Conservation (phyloP, 2,329 filamentous ascomycete species). For the Penicillium glabrum region DNA sequence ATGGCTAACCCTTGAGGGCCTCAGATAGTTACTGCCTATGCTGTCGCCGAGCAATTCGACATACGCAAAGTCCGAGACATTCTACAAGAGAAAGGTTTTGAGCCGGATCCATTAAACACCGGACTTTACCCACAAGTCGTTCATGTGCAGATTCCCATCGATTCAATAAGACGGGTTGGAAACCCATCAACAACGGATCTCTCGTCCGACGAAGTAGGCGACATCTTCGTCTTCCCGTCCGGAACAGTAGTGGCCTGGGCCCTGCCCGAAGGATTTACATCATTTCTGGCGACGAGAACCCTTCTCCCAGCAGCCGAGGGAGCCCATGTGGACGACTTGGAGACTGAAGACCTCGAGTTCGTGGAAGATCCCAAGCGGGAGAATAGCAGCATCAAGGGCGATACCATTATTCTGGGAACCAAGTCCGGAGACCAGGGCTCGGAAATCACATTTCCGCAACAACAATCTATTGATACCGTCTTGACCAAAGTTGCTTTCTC, state of each 20-base stretch:
- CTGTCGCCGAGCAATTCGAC: conserved; percentile 67
- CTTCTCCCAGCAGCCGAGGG: conserved; percentile 75
- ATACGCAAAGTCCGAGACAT: conserved; percentile 58
- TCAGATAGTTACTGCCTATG: conserved; percentile 62
- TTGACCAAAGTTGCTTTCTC: conserved; percentile 96
- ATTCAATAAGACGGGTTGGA: conserved; percentile 45
- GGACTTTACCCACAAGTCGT: conserved; percentile 66
- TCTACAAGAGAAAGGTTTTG: conserved; percentile 59
- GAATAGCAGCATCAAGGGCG: conserved; percentile 76
- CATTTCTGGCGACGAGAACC: conserved; percentile 66
- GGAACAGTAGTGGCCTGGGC: conserved; percentile 94
- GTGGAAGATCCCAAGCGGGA: conserved; percentile 71
- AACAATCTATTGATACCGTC: conserved; percentile 58
- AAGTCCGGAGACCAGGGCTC: conserved; percentile 43
- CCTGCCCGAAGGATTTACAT: conserved; percentile 71
- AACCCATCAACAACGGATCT: conserved; percentile 41
- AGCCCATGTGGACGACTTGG: conserved; percentile 69
- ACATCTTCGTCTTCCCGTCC: conserved; percentile 94
- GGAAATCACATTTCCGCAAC: conserved; percentile 24
- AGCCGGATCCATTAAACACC: conserved; percentile 62
- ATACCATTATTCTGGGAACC: conserved; percentile 86
- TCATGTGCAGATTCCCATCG: conserved; percentile 55
- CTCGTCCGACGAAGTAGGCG: conserved; percentile 59
- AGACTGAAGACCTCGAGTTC: conserved; percentile 90
- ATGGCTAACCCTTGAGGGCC: neutral